A percentile compares a stretch with the other conserved stretches of the same genome.
These are phyloP conservation scores for Hirschfeldia incana DNA, from an alignment of 345 rosid species.

Conservation along the genomic window DNA sequence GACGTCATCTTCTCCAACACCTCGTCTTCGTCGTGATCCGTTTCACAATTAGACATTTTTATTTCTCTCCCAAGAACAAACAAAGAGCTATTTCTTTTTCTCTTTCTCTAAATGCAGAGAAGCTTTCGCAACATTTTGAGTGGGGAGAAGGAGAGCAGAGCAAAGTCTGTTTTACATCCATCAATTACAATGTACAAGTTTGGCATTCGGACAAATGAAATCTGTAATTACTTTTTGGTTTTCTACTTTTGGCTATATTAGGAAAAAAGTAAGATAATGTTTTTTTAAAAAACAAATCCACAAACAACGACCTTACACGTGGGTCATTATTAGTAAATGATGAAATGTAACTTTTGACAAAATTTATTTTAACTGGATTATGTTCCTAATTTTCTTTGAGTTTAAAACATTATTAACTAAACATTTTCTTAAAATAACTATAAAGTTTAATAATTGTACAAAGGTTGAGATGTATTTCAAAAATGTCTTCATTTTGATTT, in stretches of 20 bases:
- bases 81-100: conserved; percentile 1
- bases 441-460: no score
- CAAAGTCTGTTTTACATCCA: conserved; percentile 2
- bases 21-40: conserved; percentile 22
- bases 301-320: conserved; percentile 5
- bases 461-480: background rate
- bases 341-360: background rate
- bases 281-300: background rate
- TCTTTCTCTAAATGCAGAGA: conserved; percentile 26
- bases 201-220: conserved; percentile 14
- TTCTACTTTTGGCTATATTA: conserved; percentile 25
- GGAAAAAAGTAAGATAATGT: background rate
- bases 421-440: background rate
- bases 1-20: conserved; percentile 17
- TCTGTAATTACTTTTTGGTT: conserved; percentile 10
- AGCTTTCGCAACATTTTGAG: conserved; percentile 1
- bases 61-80: background rate
- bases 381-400: background rate
- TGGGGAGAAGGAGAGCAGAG: conserved; percentile 12
- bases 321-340: background rate
- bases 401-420: background rate
- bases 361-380: background rate
- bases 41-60: conserved; percentile 41
- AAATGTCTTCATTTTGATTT: no score
- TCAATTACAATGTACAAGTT: conserved; percentile 26